Evolutionary conservation across 129 eudicot genomes (phyloP).

Genomic region (Pittosporum tobira): DNA sequence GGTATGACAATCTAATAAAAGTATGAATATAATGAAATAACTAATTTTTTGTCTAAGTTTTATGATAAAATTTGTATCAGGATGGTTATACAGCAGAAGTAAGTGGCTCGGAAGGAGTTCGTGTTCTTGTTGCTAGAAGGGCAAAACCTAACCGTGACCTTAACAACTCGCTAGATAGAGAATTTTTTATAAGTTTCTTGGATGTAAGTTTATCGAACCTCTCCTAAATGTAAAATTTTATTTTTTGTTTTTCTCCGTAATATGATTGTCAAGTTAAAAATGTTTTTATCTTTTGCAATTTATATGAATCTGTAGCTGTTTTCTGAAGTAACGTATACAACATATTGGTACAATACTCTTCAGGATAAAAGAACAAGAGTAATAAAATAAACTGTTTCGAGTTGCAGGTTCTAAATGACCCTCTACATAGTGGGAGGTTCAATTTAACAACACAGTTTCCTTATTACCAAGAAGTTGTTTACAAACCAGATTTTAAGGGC

Average conservation of each 20-base stretch:
- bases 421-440: constrained; percentile 56
- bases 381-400: background rate
- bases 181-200: constrained; percentile 54
- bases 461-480: constrained; percentile 38
- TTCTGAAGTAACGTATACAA: too few relatives aligned
- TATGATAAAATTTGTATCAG: too few relatives aligned
- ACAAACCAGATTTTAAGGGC: constrained; percentile 54
- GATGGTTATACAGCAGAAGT: constrained; percentile 73
- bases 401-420: constrained; percentile 54
- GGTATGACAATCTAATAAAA: constrained; percentile 27
- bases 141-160: constrained; percentile 56
- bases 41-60: too few relatives aligned
- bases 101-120: constrained; percentile 41
- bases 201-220: constrained; percentile 37
- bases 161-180: constrained; percentile 42
- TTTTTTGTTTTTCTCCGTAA: too few relatives aligned
- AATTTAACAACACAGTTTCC: constrained; percentile 72
- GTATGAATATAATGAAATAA: constrained; percentile 9
- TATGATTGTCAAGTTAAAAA: too few relatives aligned
- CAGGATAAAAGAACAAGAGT: too few relatives aligned
- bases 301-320: too few relatives aligned
- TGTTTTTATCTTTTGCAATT: too few relatives aligned
- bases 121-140: constrained; percentile 52
- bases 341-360: too few relatives aligned
- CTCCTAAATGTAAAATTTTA: too few relatives aligned